Evolutionary conservation across 768 basidiomycete species (phyloP).

Genomic region (Pleurotus giganteus): DNA sequence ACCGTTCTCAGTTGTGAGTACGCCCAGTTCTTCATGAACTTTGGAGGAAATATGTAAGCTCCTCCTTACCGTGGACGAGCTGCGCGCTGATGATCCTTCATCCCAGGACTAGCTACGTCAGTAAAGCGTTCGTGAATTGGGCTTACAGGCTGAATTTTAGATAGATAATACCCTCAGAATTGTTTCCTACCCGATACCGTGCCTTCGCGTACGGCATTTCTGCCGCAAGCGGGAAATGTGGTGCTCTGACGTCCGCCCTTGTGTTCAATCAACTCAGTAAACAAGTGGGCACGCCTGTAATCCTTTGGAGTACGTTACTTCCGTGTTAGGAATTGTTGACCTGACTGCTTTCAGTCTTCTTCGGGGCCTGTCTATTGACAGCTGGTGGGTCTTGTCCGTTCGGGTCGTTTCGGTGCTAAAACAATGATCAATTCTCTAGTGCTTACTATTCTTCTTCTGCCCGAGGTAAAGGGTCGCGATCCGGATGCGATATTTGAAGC

Average conservation of each 20-base stretch:
- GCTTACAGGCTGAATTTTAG: not conserved
- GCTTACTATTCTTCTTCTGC: not conserved
- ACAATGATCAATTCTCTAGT: not conserved
- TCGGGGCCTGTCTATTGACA: constrained; percentile 58
- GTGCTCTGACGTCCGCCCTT: constrained; percentile 75
- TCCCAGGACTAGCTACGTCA: not conserved
- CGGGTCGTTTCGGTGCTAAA: not conserved
- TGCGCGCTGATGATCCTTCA: not conserved
- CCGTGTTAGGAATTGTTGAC: constrained; percentile 6
- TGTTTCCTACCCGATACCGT: constrained; percentile 75
- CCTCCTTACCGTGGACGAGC: not conserved
- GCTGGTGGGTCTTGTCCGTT: constrained; percentile 25
- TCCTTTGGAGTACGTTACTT: constrained; percentile 65
- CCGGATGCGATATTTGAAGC: constrained; percentile 1
- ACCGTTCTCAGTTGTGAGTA: not conserved
- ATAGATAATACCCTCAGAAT: constrained; percentile 21
- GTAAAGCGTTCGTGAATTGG: not conserved
- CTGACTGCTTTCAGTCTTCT: constrained; percentile 49
- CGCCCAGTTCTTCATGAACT: constrained; percentile 70
- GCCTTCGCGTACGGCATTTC: constrained; percentile 73
- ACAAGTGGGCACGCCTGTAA: constrained; percentile 59
- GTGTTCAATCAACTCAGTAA: constrained; percentile 64
- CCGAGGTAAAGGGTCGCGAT: constrained; percentile 2
- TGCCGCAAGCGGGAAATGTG: constrained; percentile 71
- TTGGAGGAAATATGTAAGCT: constrained; percentile 61